phyloP scores from a whole-genome alignment of 345 rosid species.

The Rhizophora apiculata region DNA sequence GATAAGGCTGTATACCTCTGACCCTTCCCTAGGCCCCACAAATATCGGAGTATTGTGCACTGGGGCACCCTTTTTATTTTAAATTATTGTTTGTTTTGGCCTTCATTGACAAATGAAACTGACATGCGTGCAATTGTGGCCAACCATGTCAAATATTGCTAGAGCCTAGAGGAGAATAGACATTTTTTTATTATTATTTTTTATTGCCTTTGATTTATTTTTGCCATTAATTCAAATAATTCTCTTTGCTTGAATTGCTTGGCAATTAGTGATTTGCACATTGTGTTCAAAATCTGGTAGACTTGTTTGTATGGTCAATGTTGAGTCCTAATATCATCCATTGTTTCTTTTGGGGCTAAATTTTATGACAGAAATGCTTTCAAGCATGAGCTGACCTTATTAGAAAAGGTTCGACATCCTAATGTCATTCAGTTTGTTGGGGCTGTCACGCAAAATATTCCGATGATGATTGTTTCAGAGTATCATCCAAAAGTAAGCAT shows the following conservation, averaged over 20 bases:
- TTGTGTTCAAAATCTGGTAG: background rate
- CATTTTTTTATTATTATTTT: too few species aligned
- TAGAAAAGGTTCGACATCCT: constrained; percentile 94
- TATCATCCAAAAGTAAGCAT: constrained; percentile 71
- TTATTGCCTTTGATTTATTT: too few species aligned
- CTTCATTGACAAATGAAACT: too few species aligned
- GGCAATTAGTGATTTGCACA: background rate
- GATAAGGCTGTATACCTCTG: too few species aligned
- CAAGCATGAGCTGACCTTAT: constrained; percentile 70
- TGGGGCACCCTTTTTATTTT: too few species aligned
- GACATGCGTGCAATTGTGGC: too few species aligned
- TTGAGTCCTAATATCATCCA: background rate
- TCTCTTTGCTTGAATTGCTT: background rate
- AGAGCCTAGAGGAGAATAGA: too few species aligned
- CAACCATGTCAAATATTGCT: too few species aligned
- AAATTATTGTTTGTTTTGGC: too few species aligned
- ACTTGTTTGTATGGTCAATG: constrained; percentile 2
- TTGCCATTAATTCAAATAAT: background rate
- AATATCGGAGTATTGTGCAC: too few species aligned
- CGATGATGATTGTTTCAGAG: constrained; percentile 96
- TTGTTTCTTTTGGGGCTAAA: constrained; percentile 6
- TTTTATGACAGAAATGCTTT: constrained; percentile 64
- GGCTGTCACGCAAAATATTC: constrained; percentile 94
- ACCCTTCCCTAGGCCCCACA: too few species aligned
- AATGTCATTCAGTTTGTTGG: constrained; percentile 98